These are phyloP conservation scores for Begonia peltatifolia DNA, from an alignment of 306 rosid species.

Conservation along the genomic window DNA sequence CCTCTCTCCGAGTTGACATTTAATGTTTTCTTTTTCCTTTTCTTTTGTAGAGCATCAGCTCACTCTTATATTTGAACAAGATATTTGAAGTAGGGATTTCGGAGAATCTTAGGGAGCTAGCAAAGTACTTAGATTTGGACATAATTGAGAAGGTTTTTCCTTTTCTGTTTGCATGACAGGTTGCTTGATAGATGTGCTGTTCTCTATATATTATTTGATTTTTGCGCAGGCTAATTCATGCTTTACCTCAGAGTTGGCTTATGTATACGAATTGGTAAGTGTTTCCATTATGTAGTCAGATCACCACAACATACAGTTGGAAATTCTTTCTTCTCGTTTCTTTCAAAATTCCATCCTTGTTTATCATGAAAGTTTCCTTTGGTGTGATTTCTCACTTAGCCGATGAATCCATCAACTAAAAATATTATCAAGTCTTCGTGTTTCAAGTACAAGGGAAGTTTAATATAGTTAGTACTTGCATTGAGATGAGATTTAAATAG, in stretches of 20 bases:
- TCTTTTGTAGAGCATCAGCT: constrained; percentile 50
- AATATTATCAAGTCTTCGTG: no score
- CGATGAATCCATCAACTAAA: no score
- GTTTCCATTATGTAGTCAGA: background rate
- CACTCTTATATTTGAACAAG: constrained; percentile 79
- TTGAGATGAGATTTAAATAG: no score
- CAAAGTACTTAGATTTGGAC: constrained; percentile 51
- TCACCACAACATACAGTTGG: no score
- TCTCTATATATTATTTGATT: constrained; percentile 3
- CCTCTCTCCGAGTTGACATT: background rate
- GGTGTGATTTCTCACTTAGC: no score
- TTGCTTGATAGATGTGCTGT: constrained; percentile 11
- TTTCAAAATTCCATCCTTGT: no score
- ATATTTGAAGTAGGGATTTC: constrained; percentile 95
- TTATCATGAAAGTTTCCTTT: no score
- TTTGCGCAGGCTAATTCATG: constrained; percentile 54
- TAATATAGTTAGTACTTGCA: no score
- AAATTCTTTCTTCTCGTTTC: no score
- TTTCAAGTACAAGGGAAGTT: no score
- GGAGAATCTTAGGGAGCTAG: constrained; percentile 61
- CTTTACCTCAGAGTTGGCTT: constrained; percentile 82
- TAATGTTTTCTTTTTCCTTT: constrained; percentile 3
- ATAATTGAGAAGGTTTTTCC: constrained; percentile 57
- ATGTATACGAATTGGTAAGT: constrained; percentile 79
- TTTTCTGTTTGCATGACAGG: constrained; percentile 10